Evolutionary conservation across 2,329 filamentous ascomycete species (phyloP).

Genomic region (Cladosporium velox): DNA sequence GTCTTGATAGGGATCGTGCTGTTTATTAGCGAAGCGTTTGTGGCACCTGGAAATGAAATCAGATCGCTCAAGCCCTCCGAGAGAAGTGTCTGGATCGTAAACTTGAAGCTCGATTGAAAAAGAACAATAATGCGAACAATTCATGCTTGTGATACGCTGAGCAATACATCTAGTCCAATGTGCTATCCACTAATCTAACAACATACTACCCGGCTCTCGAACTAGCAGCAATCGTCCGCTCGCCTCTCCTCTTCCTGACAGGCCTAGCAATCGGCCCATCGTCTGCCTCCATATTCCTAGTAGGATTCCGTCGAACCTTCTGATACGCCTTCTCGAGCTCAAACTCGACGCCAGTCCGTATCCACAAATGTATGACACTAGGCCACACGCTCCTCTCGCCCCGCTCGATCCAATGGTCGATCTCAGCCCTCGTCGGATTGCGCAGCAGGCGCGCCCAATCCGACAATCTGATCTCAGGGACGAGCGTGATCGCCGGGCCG

Average conservation of each 20-base stretch:
- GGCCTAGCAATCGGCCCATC: neutral
- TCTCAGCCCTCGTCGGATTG: constrained; percentile 71
- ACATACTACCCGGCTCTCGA: neutral
- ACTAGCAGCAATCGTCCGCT: neutral
- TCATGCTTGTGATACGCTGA: neutral
- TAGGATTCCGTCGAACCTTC: constrained; percentile 53
- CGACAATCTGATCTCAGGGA: constrained; percentile 71
- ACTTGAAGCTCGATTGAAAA: neutral
- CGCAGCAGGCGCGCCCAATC: constrained; percentile 83
- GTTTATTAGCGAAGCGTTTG: constrained; percentile 19
- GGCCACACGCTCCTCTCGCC: constrained; percentile 93
- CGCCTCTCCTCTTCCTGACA: neutral
- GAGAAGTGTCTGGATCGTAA: neutral
- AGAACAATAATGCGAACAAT: neutral
- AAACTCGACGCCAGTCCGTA: constrained; percentile 82
- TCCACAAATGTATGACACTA: constrained; percentile 75
- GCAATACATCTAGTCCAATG: neutral
- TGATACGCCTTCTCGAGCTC: constrained; percentile 87
- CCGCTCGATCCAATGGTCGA: constrained; percentile 82
- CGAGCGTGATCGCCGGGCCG: constrained; percentile 74
- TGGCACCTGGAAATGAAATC: constrained; percentile 6
- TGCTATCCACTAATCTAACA: neutral
- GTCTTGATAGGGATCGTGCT: neutral
- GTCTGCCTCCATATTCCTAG: neutral
- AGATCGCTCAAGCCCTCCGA: neutral